phyloP scores from a whole-genome alignment of 371 early-diverging fungal species.

The Parasitella parasitica region DNA sequence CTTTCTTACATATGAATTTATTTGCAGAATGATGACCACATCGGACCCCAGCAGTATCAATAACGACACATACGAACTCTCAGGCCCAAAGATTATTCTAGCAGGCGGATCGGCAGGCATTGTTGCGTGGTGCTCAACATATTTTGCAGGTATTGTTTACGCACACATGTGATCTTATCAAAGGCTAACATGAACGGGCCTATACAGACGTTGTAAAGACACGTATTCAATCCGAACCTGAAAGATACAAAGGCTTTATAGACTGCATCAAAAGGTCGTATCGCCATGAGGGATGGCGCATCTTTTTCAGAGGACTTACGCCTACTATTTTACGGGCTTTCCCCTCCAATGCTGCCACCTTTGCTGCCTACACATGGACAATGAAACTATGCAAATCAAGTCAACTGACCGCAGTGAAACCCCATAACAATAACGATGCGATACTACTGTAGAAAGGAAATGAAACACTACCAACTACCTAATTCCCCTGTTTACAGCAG shows the following conservation, averaged over 20 bases:
- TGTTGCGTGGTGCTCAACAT: conserved; percentile 77
- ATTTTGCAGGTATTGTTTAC: conserved; percentile 58
- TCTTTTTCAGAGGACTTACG: conserved; percentile 71
- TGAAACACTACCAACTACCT: neutral
- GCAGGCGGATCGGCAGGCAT: conserved; percentile 81
- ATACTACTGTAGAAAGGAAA: neutral
- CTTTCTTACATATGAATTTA: conserved; percentile 70
- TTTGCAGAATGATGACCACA: conserved; percentile 45
- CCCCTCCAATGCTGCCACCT: conserved; percentile 85
- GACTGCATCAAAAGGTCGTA: conserved; percentile 56
- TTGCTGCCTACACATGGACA: conserved; percentile 62
- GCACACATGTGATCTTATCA: neutral
- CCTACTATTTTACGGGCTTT: conserved; percentile 81
- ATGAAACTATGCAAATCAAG: conserved; percentile 38
- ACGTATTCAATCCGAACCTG: conserved; percentile 65
- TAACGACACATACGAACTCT: conserved; percentile 34
- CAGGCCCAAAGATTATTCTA: conserved; percentile 55
- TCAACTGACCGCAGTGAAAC: neutral
- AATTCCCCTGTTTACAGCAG: no score
- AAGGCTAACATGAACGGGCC: neutral
- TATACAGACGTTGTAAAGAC: conserved; percentile 78
- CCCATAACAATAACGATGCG: conserved; percentile 5
- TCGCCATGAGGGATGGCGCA: conserved; percentile 60
- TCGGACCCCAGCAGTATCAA: neutral
- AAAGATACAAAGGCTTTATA: conserved; percentile 54